These are phyloP conservation scores for Zygoascus hellenicus DNA, from an alignment of 1,139 yeast genomes.

Conservation along the genomic window DNA sequence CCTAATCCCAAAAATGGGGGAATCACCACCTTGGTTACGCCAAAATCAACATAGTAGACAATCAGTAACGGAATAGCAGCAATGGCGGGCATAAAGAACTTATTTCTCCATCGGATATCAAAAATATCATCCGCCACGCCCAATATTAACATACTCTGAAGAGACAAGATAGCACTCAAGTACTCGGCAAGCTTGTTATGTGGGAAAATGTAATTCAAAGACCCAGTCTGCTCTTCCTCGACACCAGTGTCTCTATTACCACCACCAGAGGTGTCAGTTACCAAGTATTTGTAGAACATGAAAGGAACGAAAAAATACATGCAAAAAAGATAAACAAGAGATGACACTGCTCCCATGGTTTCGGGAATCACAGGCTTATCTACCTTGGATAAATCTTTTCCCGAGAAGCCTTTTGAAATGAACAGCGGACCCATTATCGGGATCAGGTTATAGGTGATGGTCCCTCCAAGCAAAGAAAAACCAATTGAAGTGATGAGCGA, in stretches of 20 bases:
- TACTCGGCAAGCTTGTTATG: conserved; percentile 82
- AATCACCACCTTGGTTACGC: conserved; percentile 82
- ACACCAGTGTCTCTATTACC: conserved; percentile 45
- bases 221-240: conserved; percentile 19
- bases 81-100: conserved; percentile 89
- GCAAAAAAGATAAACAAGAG: conserved; percentile 69
- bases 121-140: conserved; percentile 94
- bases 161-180: conserved; percentile 73
- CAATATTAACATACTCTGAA: conserved; percentile 75
- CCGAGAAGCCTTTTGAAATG: conserved; percentile 70
- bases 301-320: conserved; percentile 88
- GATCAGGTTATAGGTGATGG: conserved; percentile 52
- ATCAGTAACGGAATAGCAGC: conserved; percentile 88
- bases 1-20: conserved; percentile 57
- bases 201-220: conserved; percentile 47
- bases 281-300: conserved; percentile 74
- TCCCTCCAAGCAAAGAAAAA: conserved; percentile 61
- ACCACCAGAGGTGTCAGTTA: conserved; percentile 51
- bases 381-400: conserved; percentile 73
- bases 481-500: conserved; percentile 41
- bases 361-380: conserved; percentile 78
- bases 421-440: conserved; percentile 66
- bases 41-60: conserved; percentile 90
- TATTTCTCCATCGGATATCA: conserved; percentile 96
- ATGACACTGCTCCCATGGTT: conserved; percentile 83